Evolutionary conservation across 2,329 filamentous ascomycete species (phyloP), one percentile per base, ranked within the genome.

Genomic region (Pseudonectria buxi): DNA sequence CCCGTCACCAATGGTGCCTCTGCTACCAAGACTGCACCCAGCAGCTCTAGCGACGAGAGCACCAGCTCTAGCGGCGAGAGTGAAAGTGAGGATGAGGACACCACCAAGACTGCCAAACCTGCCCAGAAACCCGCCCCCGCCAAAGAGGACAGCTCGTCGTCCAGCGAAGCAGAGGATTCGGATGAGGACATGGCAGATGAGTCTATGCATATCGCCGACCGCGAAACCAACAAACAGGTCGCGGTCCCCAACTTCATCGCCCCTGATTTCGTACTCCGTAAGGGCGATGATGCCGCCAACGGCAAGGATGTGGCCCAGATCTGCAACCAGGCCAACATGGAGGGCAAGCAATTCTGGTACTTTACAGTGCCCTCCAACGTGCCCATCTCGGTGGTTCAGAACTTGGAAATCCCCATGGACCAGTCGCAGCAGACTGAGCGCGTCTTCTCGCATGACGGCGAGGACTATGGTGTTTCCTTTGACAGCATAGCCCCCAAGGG

Each of bases 271-370:
- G 62, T 67, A 39, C 58, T 78, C 33, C 71, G 72, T 37, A 72
- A 72, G 44, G 67, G 60, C 10, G 50, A 61, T 16, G 54, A 57
- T 29, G 53, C 55, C n/a, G 44, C 55, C 39, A 59, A 56, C 14
- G 55, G 64, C 53, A 57, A 69, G 47, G 62, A 74, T 51, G 59
- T 76, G 40, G 57, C 70, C 7, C 63, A 72, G 14, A 59, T 81
- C 35, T 77, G 84, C 49, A 71, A 65, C 49, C 66, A 74, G 38
- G 69, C 71, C 36, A 74, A 76, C 47, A 56, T 81, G 7, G 64
- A 77, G 37, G 81, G 80, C 43, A 87, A 86, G 64, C 79, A 88
- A 55, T 68, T 88, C 40, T 89, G 83, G 84, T 85, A 87, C 56
- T 86, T 89, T 49, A 85, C 81, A 9, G 79, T 81, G 4, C 84